Conservation (phyloP, 176 grass and related monocot species). For the Musa troglodytarum region DNA sequence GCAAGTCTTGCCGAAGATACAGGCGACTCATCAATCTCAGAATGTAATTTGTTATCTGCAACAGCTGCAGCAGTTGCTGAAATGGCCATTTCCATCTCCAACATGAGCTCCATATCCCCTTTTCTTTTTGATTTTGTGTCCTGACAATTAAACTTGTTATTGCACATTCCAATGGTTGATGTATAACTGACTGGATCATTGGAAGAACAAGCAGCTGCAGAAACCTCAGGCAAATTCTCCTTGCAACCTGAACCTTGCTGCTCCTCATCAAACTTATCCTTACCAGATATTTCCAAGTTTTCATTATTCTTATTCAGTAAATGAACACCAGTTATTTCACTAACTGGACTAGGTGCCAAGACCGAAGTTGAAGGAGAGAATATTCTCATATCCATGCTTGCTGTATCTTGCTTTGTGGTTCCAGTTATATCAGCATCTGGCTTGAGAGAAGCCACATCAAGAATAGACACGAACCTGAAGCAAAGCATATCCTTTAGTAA, state of each 20-base stretch:
- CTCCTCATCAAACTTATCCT: constrained; percentile 28
- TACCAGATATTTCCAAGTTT: constrained; percentile 14
- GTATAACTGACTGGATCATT: constrained; percentile 22
- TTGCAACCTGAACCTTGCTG: constrained; percentile 28
- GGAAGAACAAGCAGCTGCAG: constrained; percentile 22
- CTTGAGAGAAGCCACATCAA: constrained; percentile 72
- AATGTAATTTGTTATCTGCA: constrained; percentile 29
- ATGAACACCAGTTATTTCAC: constrained; percentile 12
- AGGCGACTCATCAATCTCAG: constrained; percentile 22
- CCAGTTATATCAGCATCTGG: constrained; percentile 35
- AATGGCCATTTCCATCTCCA: constrained; percentile 90
- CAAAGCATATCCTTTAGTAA: constrained; percentile 16
- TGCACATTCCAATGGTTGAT: constrained; percentile 26
- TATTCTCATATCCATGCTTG: constrained; percentile 60
- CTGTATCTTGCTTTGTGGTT: constrained; percentile 37
- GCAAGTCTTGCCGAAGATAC: constrained; percentile 18
- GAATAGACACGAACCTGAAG: constrained; percentile 72
- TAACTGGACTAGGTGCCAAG: constrained; percentile 23
- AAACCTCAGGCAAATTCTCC: constrained; percentile 36
- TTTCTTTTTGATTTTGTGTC: constrained; percentile 45
- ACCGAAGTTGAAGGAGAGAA: constrained; percentile 31
- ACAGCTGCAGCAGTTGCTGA: constrained; percentile 48
- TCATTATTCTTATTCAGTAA: constrained; percentile 25
- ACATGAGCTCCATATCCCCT: constrained; percentile 73
- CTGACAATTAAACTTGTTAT: constrained; percentile 16